These are phyloP conservation scores for Radiomyces spectabilis DNA, from an alignment of 192 early-diverging fungal species.

Conservation along the genomic window DNA sequence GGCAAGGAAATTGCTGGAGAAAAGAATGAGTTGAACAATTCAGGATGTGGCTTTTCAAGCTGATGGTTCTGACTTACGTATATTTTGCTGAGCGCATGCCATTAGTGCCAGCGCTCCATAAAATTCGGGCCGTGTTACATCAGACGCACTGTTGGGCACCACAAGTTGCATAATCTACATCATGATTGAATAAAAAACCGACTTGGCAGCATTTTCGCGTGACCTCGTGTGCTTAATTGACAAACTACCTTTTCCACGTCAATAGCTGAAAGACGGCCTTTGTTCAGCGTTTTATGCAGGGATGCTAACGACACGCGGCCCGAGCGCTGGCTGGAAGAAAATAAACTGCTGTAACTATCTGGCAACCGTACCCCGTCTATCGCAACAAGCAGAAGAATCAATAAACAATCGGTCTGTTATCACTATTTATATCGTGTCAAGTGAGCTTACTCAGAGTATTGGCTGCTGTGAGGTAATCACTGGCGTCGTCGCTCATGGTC, in stretches of 20 bases:
- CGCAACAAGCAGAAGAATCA: not conserved
- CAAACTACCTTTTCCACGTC: conserved; percentile 38
- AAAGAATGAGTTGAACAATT: not conserved
- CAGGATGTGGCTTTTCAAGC: not conserved
- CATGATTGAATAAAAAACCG: too few relatives aligned
- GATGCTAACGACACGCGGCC: conserved; percentile 39
- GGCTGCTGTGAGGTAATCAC: too few relatives aligned
- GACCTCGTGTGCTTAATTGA: too few relatives aligned
- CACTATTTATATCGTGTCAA: too few relatives aligned
- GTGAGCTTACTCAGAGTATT: too few relatives aligned
- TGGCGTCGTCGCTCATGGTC: too few relatives aligned
- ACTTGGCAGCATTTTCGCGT: too few relatives aligned
- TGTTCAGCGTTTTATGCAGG: conserved; percentile 32
- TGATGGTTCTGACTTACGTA: conserved; percentile 25
- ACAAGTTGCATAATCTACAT: conserved; percentile 45
- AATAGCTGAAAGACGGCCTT: conserved; percentile 29
- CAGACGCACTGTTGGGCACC: conserved; percentile 36
- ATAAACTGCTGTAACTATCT: conserved; percentile 33
- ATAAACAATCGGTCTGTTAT: not conserved
- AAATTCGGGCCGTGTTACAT: conserved; percentile 57
- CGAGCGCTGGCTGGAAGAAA: conserved; percentile 27
- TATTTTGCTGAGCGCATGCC: conserved; percentile 70
- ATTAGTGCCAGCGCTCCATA: conserved; percentile 62
- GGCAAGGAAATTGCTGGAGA: conserved; percentile 37
- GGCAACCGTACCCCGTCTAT: conserved; percentile 40